Evolutionary conservation across 306 rosid genomes (phyloP), one percentile per base, ranked within the genome.

Genomic region (Fragaria iinumae): DNA sequence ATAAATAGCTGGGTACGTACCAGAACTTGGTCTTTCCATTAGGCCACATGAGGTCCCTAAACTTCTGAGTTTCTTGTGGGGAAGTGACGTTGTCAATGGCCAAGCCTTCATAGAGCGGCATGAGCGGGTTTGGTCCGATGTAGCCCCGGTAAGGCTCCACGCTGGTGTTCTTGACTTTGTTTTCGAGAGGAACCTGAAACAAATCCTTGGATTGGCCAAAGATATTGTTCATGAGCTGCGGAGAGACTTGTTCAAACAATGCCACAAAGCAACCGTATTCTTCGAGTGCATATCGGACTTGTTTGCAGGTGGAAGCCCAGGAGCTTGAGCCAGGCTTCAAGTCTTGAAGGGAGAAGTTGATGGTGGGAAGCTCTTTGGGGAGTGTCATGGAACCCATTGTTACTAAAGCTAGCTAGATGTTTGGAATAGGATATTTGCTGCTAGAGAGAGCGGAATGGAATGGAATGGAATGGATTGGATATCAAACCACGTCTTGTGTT

Each of bases 261-360:
- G 49, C 62, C 12, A 64, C 47, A 62, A 63, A 75, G 38, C 79
- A 75, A 17, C 79, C 63, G 52, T 76, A 52, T 36, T 76, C 65
- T 39, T 76, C 72, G 17, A 65, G 66, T 76, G 78, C 71, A n/a
- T 7, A 41, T 16, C 71, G 38, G 5, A 63, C 62, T 27, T 75
- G 62, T 34, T 63, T 47, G 57, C 62, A 16, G 1, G 23, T 39
- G 4, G 60, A 44, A 8, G 38, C n/a, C 78, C 78, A 75, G 6
- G 48, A 18, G n/a, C n/a, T 75, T 10, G 71, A 8, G 5, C 71
- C 78, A 13, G 78, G 63, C 59, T 32, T 75, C 78, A 75, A 49
- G 49, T 63, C 67, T 11, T 75, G 48, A 7, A 62, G 16, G 60
- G 71, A 62, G 48, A 75, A 75, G 6, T 63, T 67, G 21, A 63